Evolutionary conservation across 441 rosid species (phyloP).

Genomic region (Codiaeum variegatum): DNA sequence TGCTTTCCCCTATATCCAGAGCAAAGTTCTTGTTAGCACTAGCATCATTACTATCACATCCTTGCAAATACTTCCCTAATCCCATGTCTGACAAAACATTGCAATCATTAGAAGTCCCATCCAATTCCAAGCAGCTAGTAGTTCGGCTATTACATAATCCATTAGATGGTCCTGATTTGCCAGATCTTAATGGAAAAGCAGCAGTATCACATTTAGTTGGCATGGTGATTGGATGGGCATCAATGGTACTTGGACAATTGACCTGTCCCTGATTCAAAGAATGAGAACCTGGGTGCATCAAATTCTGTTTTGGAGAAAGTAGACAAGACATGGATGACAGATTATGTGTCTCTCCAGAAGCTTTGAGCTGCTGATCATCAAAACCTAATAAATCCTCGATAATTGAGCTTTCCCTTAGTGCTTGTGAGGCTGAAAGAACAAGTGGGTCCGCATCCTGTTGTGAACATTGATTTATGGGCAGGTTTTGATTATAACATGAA

Average conservation of each 20-base stretch:
- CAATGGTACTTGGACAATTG: conserved; percentile 9
- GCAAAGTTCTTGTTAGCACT: conserved; percentile 24
- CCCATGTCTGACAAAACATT: conserved; percentile 30
- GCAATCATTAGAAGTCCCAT: conserved; percentile 32
- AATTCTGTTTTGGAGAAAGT: conserved; percentile 18
- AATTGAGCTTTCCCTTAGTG: conserved; percentile 18
- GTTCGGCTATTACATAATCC: conserved; percentile 36
- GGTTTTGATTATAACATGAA: conserved; percentile 23
- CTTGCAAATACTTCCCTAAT: conserved; percentile 22
- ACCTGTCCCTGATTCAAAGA: conserved; percentile 21
- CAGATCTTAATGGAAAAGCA: conserved; percentile 24
- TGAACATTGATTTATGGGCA: conserved; percentile 21
- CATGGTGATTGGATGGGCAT: conserved; percentile 17
- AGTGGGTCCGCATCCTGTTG: conserved; percentile 15
- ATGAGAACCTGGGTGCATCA: conserved; percentile 17
- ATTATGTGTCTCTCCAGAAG: conserved; percentile 22
- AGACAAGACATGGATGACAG: conserved; percentile 15
- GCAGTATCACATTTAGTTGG: conserved; percentile 17
- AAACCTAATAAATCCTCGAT: conserved; percentile 30
- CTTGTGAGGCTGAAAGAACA: conserved; percentile 21
- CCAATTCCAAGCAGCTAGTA: conserved; percentile 28
- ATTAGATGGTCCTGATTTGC: conserved; percentile 33
- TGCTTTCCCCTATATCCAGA: conserved; percentile 53
- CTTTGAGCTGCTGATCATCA: conserved; percentile 29
- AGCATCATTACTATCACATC: conserved; percentile 20